Evolutionary conservation across 805 yeast genomes (phyloP).

Genomic region (Yamadazyma kitorensis): DNA sequence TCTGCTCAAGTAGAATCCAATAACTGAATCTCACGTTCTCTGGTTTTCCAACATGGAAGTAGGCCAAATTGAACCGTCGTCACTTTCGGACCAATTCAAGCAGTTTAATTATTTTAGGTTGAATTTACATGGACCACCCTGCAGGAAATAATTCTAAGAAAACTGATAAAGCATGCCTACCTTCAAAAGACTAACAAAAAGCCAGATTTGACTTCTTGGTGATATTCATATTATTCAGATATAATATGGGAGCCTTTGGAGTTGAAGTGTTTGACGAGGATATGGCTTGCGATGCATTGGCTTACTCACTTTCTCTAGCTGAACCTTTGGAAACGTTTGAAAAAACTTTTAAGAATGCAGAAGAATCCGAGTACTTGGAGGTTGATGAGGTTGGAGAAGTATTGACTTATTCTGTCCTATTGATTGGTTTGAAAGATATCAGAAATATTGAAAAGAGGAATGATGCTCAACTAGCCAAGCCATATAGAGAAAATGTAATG

Average conservation of each 20-base stretch:
- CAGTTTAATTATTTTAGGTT: too few relatives aligned
- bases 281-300: conserved; percentile 5
- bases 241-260: conserved; percentile 6
- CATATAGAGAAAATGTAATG: conserved; percentile 2
- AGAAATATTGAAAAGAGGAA: neutral
- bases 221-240: neutral
- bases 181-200: too few relatives aligned
- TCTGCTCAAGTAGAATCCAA: too few relatives aligned
- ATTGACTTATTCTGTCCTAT: conserved; percentile 3
- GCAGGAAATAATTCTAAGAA: too few relatives aligned
- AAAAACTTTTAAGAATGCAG: conserved; percentile 1
- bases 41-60: too few relatives aligned
- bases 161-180: too few relatives aligned
- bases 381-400: conserved; percentile 6
- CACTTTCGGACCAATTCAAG: too few relatives aligned
- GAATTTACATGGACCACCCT: too few relatives aligned
- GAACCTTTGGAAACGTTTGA: conserved; percentile 2
- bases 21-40: too few relatives aligned
- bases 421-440: conserved; percentile 5
- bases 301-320: neutral
- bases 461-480: neutral
- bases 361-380: conserved; percentile 3
- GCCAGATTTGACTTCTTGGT: neutral
- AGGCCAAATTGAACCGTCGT: too few relatives aligned
- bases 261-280: conserved; percentile 7